phyloP scores from a whole-genome alignment of 176 grass and related monocot genomes.

The Thinopyrum elongatum region DNA sequence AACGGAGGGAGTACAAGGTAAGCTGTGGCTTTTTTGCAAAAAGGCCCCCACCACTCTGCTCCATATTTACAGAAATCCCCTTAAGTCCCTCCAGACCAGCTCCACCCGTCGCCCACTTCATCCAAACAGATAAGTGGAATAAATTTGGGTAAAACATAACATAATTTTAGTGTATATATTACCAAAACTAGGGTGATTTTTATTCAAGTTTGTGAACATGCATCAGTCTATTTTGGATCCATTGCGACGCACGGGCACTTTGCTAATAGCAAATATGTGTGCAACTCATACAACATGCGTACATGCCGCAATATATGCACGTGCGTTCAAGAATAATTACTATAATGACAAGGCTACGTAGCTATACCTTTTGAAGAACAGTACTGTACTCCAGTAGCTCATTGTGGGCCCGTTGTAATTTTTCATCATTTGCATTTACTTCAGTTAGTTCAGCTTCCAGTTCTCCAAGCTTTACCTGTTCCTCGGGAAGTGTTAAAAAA shows the following conservation, averaged over 20 bases:
- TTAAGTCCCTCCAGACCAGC: not conserved
- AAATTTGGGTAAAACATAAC: not conserved
- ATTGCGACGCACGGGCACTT: not conserved
- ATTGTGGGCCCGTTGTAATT: slow-evolving; percentile 71
- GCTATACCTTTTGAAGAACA: slow-evolving; percentile 86
- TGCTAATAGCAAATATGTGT: slow-evolving; percentile 7
- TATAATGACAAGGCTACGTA: slow-evolving; percentile 2
- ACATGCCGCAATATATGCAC: slow-evolving; percentile 3
- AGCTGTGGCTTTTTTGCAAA: not conserved
- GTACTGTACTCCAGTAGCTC: slow-evolving; percentile 81
- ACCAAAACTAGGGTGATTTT: not conserved
- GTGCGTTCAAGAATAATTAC: slow-evolving; percentile 3
- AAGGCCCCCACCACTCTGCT: not conserved
- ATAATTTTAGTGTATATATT: not conserved
- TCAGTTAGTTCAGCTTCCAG: slow-evolving; percentile 89
- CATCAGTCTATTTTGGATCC: not conserved
- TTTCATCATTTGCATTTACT: slow-evolving; percentile 97
- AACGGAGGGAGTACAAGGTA: not conserved
- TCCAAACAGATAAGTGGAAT: not conserved
- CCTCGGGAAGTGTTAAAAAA: slow-evolving; percentile 22
- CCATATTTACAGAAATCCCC: not conserved
- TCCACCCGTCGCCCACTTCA: not conserved
- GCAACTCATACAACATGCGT: not conserved
- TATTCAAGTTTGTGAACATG: not conserved
- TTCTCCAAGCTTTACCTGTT: slow-evolving; percentile 87